phyloP scores from a whole-genome alignment of 192 early-diverging fungal genomes.

The Diversispora epigaea region DNA sequence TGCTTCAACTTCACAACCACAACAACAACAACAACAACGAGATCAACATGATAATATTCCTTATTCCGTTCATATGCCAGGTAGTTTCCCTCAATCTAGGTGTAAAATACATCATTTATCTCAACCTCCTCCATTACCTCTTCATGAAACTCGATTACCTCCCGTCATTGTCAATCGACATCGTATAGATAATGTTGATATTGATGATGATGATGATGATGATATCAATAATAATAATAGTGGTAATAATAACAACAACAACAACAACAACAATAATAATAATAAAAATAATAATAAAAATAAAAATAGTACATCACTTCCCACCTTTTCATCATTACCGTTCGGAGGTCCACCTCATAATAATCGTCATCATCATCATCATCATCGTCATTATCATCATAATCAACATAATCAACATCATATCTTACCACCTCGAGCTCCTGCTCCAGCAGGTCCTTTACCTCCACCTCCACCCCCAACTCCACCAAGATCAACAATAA shows the following conservation, averaged over 20 bases:
- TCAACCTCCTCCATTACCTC: background rate
- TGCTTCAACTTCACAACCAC: background rate
- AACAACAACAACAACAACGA: background rate
- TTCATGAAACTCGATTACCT: too few relatives aligned
- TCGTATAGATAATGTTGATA: too few relatives aligned
- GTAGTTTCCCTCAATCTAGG: background rate
- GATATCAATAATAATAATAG: too few relatives aligned
- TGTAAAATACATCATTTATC: too few relatives aligned
- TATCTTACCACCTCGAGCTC: background rate
- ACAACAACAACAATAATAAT: too few relatives aligned
- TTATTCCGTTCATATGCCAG: background rate
- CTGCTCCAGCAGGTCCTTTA: background rate
- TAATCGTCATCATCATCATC: too few relatives aligned
- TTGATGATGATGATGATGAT: too few relatives aligned
- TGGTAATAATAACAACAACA: too few relatives aligned
- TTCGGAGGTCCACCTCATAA: too few relatives aligned
- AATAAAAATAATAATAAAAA: too few relatives aligned
- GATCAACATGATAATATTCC: background rate
- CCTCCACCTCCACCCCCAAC: background rate
- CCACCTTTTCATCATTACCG: too few relatives aligned
- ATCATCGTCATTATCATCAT: background rate
- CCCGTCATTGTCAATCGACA: background rate
- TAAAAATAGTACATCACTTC: too few relatives aligned
- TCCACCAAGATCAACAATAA: background rate
- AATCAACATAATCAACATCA: background rate